Evolutionary conservation across 208 protist species (phyloP).

Genomic region (Acanthamoeba divionensis): DNA sequence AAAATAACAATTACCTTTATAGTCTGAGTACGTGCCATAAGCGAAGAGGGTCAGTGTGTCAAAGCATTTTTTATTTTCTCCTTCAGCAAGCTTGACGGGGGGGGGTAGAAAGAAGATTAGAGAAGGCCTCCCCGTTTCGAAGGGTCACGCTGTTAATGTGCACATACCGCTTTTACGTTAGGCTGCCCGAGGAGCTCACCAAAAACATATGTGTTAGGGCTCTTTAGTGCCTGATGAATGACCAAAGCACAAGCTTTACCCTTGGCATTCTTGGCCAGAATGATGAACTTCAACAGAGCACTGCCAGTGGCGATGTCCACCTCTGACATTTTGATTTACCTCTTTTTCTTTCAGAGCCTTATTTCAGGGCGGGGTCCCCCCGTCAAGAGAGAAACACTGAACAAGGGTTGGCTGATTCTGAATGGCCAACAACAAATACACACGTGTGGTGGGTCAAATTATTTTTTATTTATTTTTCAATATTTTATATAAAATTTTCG

Average conservation of each 20-base stretch:
- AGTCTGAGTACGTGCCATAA: conserved; percentile 39
- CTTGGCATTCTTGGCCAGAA: conserved; percentile 5
- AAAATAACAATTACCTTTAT: background rate
- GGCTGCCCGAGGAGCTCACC: conserved; percentile 37
- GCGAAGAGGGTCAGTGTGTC: conserved; percentile 40
- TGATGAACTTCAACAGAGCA: background rate
- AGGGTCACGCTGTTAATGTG: background rate
- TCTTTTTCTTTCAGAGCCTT: no score
- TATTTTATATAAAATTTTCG: no score
- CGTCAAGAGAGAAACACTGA: no score
- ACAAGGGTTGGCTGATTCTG: no score
- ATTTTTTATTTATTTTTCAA: no score
- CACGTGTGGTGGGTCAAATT: no score
- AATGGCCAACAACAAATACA: no score
- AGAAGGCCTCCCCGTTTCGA: background rate
- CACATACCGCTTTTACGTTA: conserved; percentile 20
- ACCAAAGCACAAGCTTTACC: background rate
- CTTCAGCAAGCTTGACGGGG: background rate
- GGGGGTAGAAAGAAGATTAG: background rate
- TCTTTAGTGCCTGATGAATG: conserved; percentile 18
- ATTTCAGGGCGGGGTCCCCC: no score
- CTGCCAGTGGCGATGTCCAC: background rate
- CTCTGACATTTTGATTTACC: no score
- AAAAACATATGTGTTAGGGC: conserved; percentile 23
- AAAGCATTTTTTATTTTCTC: background rate